Conservation (phyloP, 306 rosid genomes). For the Castanea crenata region DNA sequence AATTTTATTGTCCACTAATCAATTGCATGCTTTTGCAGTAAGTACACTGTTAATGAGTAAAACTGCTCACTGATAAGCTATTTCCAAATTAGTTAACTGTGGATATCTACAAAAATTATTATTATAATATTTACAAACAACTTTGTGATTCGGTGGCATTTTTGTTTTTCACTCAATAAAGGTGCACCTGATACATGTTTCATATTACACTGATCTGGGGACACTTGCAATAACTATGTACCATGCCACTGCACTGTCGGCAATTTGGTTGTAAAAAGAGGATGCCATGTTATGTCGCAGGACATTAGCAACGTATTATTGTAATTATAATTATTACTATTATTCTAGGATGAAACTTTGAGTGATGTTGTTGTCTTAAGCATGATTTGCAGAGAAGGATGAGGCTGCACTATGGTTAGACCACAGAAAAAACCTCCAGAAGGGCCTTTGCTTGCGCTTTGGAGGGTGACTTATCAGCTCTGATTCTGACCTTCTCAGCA, state of each 20-base stretch:
- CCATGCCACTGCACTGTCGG: constrained; percentile 22
- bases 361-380: constrained; percentile 5
- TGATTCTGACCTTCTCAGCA: constrained; percentile 45
- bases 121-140: not conserved
- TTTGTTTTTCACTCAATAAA: not conserved
- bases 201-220: constrained; percentile 5
- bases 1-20: not conserved
- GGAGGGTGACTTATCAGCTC: constrained; percentile 27
- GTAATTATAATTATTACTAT: too few relatives aligned
- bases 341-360: not conserved
- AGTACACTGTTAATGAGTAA: not conserved
- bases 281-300: constrained; percentile 22
- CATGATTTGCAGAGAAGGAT: constrained; percentile 37
- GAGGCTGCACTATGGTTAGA: constrained; percentile 41
- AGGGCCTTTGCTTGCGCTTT: constrained; percentile 50
- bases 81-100: not conserved
- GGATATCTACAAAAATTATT: not conserved
- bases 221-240: constrained; percentile 17
- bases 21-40: not conserved
- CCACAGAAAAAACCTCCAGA: constrained; percentile 65
- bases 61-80: not conserved
- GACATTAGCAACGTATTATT: not conserved
- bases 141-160: not conserved
- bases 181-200: not conserved
- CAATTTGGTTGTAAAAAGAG: constrained; percentile 18